Evolutionary conservation across 352 stramenopile genomes (phyloP), one percentile per base, ranked within the genome.

Genomic region (Phytopythium aichiense): DNA sequence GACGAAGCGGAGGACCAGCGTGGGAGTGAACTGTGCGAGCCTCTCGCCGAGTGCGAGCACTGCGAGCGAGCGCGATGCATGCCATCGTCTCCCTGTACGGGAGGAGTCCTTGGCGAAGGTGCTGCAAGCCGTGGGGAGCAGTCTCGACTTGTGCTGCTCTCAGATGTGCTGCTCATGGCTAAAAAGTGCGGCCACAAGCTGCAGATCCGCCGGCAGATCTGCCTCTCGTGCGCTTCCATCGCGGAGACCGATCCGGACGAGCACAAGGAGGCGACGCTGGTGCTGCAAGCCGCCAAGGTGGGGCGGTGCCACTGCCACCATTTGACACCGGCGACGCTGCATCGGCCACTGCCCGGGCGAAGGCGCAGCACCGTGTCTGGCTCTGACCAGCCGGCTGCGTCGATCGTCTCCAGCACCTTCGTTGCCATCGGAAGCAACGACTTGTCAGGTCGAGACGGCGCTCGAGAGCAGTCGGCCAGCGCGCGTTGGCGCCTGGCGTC

Each of bases 111-210:
- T 11, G 7, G 18, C 28, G 50, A 56, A 1, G 8, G 28, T 1
- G 1, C 31, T 43, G 8, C 2, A 49, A 65, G 7, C 45, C 52
- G 22, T 50, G 59, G 7, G 7, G 79, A 87, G 42, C 71, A 66
- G 20, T 50, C 76, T 45, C 76, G 68, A 9, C 66, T 91, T 31
- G 77, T 91, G 18, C 42, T 91, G 56, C 66, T 91, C 7, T 91
- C 81, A 15, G 79, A 91, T 23, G 76, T 78, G 56, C 61, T 91
- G 13, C 54, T 91, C 49, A 85, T 91, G 61, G 75, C 76, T 43
- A 87, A 84, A 62, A 74, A 69, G 18, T 58, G 68, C 12, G 78
- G 74, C 18, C 71, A 76, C 13, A 71, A 71, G 46, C 69, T 89
- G 30, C 82, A 84, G 56, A 70, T 89, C 56, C 69, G 71, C n/a